These are phyloP conservation scores for Podila horticola DNA, from an alignment of 192 early-diverging fungal species.

Conservation along the genomic window DNA sequence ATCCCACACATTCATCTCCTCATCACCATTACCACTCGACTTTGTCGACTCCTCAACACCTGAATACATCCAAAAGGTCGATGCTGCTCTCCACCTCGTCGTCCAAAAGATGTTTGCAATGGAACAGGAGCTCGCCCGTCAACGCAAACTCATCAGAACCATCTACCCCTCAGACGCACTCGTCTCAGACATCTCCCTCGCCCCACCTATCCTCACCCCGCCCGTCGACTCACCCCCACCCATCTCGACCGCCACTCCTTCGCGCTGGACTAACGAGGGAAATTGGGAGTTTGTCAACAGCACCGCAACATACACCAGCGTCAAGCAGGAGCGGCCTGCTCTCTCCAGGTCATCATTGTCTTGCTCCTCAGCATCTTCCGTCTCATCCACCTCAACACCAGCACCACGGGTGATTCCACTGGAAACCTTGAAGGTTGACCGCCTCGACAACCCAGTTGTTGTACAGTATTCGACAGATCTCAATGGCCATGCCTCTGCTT, in stretches of 20 bases:
- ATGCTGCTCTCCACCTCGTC: conserved; percentile 28
- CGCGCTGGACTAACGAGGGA: conserved; percentile 31
- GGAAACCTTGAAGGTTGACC: not conserved
- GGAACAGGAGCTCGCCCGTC: conserved; percentile 35
- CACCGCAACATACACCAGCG: conserved; percentile 23
- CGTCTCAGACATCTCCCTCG: conserved; percentile 27
- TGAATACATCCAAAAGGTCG: conserved; percentile 33
- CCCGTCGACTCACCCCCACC: conserved; percentile 45
- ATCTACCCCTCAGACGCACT: conserved; percentile 11
- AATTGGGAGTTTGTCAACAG: conserved; percentile 45
- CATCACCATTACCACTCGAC: conserved; percentile 32
- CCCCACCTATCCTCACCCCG: conserved; percentile 45
- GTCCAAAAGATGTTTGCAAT: conserved; percentile 41
- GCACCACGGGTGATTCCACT: not conserved
- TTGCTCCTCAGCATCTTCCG: not conserved
- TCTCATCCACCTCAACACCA: not conserved
- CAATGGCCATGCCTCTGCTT: conserved; percentile 22
- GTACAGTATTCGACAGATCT: conserved; percentile 10
- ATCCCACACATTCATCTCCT: conserved; percentile 25
- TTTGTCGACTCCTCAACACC: conserved; percentile 46
- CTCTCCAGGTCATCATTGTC: not conserved
- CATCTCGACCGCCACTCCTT: conserved; percentile 17
- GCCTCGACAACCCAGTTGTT: not conserved
- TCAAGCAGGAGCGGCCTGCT: conserved; percentile 20
- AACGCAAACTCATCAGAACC: conserved; percentile 10